Percentiles rank a stretch among this genome's conserved stretches.
Conservation (phyloP, 768 basidiomycete genomes). For the Lactarius sp. region DNA sequence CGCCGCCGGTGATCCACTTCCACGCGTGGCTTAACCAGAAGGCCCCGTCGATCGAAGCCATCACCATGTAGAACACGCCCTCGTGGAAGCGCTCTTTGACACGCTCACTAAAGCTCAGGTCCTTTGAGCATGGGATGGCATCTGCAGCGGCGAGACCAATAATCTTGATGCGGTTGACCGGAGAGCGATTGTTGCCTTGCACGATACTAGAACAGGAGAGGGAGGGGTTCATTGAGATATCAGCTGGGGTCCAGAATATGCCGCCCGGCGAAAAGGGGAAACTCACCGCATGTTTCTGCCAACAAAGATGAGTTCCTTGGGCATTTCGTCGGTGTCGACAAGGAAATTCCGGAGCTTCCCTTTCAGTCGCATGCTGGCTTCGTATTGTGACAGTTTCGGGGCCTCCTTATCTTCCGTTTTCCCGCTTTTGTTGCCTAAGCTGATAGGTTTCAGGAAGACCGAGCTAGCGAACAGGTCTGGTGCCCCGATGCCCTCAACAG, state of each 20-base stretch:
- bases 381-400: too few relatives aligned
- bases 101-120: conserved; percentile 41
- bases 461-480: conserved; percentile 73
- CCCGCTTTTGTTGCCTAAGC: conserved; percentile 26
- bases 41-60: conserved; percentile 63
- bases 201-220: conserved; percentile 31
- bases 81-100: conserved; percentile 53
- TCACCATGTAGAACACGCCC: conserved; percentile 56
- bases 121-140: conserved; percentile 45
- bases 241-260: too few relatives aligned
- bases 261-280: conserved; percentile 6
- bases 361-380: too few relatives aligned
- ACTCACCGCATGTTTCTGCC: conserved; percentile 28
- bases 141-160: conserved; percentile 79
- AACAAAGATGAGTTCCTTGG: too few relatives aligned
- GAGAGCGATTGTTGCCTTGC: conserved; percentile 73
- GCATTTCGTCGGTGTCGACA: too few relatives aligned
- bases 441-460: conserved; percentile 60
- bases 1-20: conserved; percentile 16
- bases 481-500: conserved; percentile 52
- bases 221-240: too few relatives aligned
- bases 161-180: conserved; percentile 87
- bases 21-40: conserved; percentile 48
- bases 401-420: too few relatives aligned
- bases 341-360: too few relatives aligned